Evolutionary conservation across 345 rosid genomes (phyloP).

Genomic region (Arabis alpina): DNA sequence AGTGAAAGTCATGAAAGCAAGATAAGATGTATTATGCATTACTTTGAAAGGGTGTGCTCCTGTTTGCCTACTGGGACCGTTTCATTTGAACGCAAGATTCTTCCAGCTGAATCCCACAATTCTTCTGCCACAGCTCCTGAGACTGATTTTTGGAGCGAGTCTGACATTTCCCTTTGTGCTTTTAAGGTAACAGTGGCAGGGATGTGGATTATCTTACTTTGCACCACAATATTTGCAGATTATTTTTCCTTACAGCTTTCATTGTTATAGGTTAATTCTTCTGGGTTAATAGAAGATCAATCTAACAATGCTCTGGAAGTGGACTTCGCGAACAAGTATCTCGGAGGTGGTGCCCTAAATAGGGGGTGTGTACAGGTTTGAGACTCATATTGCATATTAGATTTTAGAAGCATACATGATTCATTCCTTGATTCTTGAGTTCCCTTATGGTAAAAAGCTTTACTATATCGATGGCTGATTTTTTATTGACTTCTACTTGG

Average conservation of each 20-base stretch:
- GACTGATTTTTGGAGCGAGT: slow-evolving; percentile 72
- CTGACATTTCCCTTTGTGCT: slow-evolving; percentile 62
- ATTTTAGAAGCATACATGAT: slow-evolving; percentile 26
- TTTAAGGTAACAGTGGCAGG: slow-evolving; percentile 59
- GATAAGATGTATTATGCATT: slow-evolving; percentile 73
- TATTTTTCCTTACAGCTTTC: slow-evolving; percentile 3
- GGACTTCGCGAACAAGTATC: slow-evolving; percentile 89
- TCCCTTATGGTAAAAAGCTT: background rate
- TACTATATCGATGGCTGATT: background rate
- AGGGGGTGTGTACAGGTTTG: slow-evolving; percentile 93
- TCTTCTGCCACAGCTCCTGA: slow-evolving; percentile 49
- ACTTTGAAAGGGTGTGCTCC: slow-evolving; percentile 77
- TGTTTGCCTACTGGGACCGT: slow-evolving; percentile 64
- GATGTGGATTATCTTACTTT: slow-evolving; percentile 8
- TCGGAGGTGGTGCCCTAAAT: slow-evolving; percentile 88
- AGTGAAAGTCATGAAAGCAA: slow-evolving; percentile 73
- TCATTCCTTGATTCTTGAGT: background rate
- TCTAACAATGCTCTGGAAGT: slow-evolving; percentile 65
- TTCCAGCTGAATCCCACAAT: slow-evolving; percentile 50
- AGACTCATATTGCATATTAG: slow-evolving; percentile 14
- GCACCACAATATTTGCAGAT: slow-evolving; percentile 3
- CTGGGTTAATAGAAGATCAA: slow-evolving; percentile 85
- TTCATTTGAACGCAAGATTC: slow-evolving; percentile 89
- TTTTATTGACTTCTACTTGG: background rate
- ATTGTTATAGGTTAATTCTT: slow-evolving; percentile 52